Base-by-base conservation (phyloP, 208 protist species). In the Zelonia costaricensis region DNA sequence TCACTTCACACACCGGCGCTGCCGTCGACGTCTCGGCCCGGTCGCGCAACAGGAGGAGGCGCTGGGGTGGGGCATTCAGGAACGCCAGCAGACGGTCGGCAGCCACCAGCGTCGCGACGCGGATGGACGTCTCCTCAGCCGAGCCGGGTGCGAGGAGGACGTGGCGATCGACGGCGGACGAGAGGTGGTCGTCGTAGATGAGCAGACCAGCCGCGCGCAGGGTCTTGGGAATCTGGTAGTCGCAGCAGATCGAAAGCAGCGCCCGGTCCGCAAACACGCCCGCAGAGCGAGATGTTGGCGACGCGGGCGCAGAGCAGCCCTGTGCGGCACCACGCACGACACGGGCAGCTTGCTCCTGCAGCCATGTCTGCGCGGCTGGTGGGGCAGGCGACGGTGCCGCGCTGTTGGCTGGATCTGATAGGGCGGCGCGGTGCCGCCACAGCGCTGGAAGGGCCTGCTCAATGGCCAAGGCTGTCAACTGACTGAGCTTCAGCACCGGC, bases 161-260 rank as follows among this genome's bases (percentile, higher is more conserved):
- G 43, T 77, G 72, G 28, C 46, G 25, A 60, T 91, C 81, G 22
- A 95, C 77, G 35, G 74, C 15, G 3, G 36, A 12, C 8, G 72
- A 53, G 7, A 95, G 74, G 31, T 73, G 22, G 0, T 49, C 52
- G 51, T 79, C 65, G 71, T 95, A 95, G 38, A 75, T 31, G 9
- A 95, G 46, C 12, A 92, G 49, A 0, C 83, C 88, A 18, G 78
- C 76, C 12, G 70, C 72, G 0, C 84, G 85, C 52, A 95, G 69
- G 6, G 82, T 72, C 55, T 84, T 92, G 38, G 88, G 88, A 27
- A 95, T 88, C 62, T 95, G 88, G 54, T 95, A 95, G 57, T 95
- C 88, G 43, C 84, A 92, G 80, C 88, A 95, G 40, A 95, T 68
- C 31, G 79, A 84, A 1, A 95, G 69, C 42, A 73, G 46, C 12